phyloP scores from a whole-genome alignment of 345 rosid species.

The Cochlearia excelsa region DNA sequence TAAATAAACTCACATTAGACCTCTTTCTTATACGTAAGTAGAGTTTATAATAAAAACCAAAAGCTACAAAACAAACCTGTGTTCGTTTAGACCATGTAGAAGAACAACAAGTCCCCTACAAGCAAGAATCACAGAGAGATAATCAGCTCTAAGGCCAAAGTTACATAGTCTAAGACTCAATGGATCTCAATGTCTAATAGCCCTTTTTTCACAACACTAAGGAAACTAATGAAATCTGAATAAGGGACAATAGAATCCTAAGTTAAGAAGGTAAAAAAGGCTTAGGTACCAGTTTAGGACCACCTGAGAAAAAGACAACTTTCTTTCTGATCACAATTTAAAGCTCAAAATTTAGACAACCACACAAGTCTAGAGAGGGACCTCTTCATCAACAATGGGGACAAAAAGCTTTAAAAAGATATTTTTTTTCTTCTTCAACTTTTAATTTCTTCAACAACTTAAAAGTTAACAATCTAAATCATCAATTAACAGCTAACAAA shows the following conservation, averaged over 20 bases:
- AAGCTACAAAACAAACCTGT: slow-evolving; percentile 51
- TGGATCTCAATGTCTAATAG: background rate
- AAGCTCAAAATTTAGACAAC: slow-evolving; percentile 15
- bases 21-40: background rate
- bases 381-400: slow-evolving; percentile 15
- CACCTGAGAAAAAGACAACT: slow-evolving; percentile 8
- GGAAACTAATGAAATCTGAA: slow-evolving; percentile 1
- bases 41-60: background rate
- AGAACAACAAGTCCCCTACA: slow-evolving; percentile 81
- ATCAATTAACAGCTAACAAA: slow-evolving; percentile 10
- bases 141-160: too few relatives aligned
- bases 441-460: too few relatives aligned
- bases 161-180: too few relatives aligned
- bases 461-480: background rate
- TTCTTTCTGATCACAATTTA: background rate
- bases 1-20: background rate
- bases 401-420: slow-evolving; percentile 11
- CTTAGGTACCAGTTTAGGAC: background rate
- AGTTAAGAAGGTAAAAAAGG: background rate
- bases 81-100: slow-evolving; percentile 90
- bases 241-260: background rate
- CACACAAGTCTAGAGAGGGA: slow-evolving; percentile 22
- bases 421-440: background rate
- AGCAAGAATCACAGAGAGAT: background rate
- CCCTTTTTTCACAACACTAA: background rate